phyloP scores from a whole-genome alignment of 371 early-diverging fungal genomes.

The Catenaria anguillulae region DNA sequence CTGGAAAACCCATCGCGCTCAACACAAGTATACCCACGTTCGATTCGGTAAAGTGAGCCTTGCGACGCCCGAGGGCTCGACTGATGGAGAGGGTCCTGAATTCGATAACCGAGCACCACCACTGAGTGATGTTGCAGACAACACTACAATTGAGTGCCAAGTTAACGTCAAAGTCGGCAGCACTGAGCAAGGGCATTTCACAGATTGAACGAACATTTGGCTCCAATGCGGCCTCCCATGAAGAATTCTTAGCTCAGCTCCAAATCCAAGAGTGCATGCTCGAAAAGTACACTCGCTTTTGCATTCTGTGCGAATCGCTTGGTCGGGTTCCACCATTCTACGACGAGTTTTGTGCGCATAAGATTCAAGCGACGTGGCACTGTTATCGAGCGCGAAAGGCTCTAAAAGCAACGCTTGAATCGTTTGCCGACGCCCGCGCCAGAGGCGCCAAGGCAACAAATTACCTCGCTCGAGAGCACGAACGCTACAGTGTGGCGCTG shows the following conservation, averaged over 20 bases:
- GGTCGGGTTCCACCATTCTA: slow-evolving; percentile 19
- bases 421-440: too few species aligned
- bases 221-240: neutral
- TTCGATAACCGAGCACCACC: too few species aligned
- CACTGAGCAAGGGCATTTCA: too few species aligned
- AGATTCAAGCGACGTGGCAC: slow-evolving; percentile 25
- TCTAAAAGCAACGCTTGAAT: slow-evolving; percentile 3
- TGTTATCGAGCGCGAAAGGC: slow-evolving; percentile 14
- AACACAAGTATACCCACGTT: slow-evolving; percentile 23
- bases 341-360: slow-evolving; percentile 27
- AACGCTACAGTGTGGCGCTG: slow-evolving; percentile 10
- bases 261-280: slow-evolving; percentile 21
- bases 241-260: neutral
- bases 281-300: slow-evolving; percentile 18
- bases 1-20: slow-evolving; percentile 19
- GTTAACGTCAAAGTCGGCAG: too few species aligned
- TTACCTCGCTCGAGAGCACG: neutral
- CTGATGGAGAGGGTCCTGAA: neutral
- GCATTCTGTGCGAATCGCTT: slow-evolving; percentile 14
- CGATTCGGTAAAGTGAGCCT: slow-evolving; percentile 13
- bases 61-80: neutral
- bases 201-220: slow-evolving; percentile 10
- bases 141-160: too few species aligned
- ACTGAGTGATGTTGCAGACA: too few species aligned
- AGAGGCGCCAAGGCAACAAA: neutral